Conservation (phyloP, 768 basidiomycete genomes). For the Suillus tomentosus region DNA sequence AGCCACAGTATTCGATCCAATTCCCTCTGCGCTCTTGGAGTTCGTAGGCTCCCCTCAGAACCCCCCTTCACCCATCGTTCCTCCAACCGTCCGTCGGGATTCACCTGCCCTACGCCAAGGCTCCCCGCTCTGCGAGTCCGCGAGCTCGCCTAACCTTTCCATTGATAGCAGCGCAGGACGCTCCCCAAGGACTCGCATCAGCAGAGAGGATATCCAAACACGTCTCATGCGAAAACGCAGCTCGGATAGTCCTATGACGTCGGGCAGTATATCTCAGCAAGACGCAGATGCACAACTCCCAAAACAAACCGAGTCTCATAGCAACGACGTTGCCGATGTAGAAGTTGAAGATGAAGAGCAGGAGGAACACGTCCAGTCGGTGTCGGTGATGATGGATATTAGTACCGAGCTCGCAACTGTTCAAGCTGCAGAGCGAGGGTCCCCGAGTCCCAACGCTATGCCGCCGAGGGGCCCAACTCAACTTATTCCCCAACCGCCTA, state of each 20-base stretch:
- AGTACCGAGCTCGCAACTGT: conserved; percentile 55
- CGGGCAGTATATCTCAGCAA: conserved; percentile 12
- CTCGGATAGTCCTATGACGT: conserved; percentile 42
- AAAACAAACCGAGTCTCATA: background rate
- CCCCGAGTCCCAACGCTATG: conserved; percentile 1
- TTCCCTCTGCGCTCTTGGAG: conserved; percentile 54
- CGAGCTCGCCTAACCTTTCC: conserved; percentile 24
- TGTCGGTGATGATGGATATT: conserved; percentile 37
- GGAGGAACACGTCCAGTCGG: conserved; percentile 33
- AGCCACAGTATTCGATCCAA: conserved; percentile 23
- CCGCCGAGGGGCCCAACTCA: conserved; percentile 29
- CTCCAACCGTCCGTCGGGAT: conserved; percentile 21
- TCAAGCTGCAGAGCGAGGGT: conserved; percentile 39
- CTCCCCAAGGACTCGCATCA: conserved; percentile 47
- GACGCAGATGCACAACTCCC: background rate
- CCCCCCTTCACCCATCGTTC: conserved; percentile 18
- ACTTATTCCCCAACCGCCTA: conserved; percentile 11
- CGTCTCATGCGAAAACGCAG: conserved; percentile 48
- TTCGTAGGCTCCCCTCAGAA: conserved; percentile 42
- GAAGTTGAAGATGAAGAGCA: conserved; percentile 18
- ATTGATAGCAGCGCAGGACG: conserved; percentile 15
- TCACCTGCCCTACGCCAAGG: conserved; percentile 27
- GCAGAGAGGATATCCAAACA: conserved; percentile 53
- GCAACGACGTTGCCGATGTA: conserved; percentile 14
- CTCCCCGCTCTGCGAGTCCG: conserved; percentile 30